Percentiles rank a stretch among this genome's conserved stretches.
phyloP scores from a whole-genome alignment of 768 basidiomycete genomes.

The Crassisporium funariophilum region DNA sequence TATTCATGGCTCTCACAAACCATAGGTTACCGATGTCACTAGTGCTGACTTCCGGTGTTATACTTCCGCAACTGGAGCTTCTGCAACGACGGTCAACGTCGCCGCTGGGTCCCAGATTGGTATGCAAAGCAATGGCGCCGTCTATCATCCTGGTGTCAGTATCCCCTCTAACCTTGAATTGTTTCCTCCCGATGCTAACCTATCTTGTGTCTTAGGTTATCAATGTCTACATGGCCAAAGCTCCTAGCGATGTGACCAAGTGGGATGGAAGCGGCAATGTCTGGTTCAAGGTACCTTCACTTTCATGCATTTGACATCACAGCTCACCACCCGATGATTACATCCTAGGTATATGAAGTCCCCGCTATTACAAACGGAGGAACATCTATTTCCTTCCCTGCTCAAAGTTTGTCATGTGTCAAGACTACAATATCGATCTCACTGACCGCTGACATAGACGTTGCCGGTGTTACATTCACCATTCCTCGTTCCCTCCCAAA shows the following conservation, averaged over 20 bases:
- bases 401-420: conserved; percentile 26
- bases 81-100: conserved; percentile 43
- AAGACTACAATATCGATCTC: background rate
- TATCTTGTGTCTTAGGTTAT: conserved; percentile 24
- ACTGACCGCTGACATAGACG: conserved; percentile 12
- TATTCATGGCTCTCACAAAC: background rate
- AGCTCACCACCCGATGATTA: background rate
- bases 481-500: conserved; percentile 36
- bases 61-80: conserved; percentile 37
- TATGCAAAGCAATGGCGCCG: conserved; percentile 40
- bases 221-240: conserved; percentile 49
- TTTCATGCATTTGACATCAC: background rate
- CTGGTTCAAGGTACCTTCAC: conserved; percentile 40
- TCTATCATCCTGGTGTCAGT: conserved; percentile 52
- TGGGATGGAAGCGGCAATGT: conserved; percentile 44
- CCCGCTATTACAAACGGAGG: conserved; percentile 43
- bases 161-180: too few relatives aligned
- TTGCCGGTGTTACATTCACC: conserved; percentile 35
- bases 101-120: conserved; percentile 47
- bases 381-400: conserved; percentile 42
- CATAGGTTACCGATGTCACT: conserved; percentile 44
- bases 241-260: conserved; percentile 32
- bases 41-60: conserved; percentile 49
- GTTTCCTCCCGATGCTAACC: background rate
- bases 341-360: conserved; percentile 39